Evolutionary conservation across 768 basidiomycete species (phyloP).

Genomic region (Rhizopogon sp.): DNA sequence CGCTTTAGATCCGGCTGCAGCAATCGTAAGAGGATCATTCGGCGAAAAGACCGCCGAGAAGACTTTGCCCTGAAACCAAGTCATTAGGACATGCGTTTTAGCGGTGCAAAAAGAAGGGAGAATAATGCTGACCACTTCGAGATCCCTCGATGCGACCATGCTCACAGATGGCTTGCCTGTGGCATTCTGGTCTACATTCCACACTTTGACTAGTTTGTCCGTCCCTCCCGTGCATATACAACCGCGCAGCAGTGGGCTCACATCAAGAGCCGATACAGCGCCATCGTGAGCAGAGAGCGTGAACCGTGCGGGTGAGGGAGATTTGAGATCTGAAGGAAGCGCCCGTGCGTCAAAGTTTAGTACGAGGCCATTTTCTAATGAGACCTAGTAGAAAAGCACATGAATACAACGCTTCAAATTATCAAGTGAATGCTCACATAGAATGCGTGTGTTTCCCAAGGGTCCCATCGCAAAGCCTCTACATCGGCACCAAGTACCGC

Average conservation of each 20-base stretch:
- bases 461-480: conserved; percentile 93
- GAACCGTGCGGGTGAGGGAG: conserved; percentile 69
- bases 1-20: conserved; percentile 91
- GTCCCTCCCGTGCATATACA: conserved; percentile 92
- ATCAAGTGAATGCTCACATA: conserved; percentile 53
- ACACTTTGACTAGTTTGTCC: conserved; percentile 93
- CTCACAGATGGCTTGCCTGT: conserved; percentile 71
- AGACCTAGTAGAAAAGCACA: conserved; percentile 51
- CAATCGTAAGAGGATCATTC: conserved; percentile 89
- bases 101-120: background rate
- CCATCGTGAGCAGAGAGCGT: conserved; percentile 94
- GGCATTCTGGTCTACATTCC: conserved; percentile 77
- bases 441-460: conserved; percentile 84
- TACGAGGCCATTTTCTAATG: conserved; percentile 91
- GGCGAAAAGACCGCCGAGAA: conserved; percentile 91
- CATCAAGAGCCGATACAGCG: conserved; percentile 81
- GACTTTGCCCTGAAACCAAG: conserved; percentile 75
- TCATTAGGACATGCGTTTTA: background rate
- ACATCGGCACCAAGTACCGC: conserved; percentile 87
- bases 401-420: background rate
- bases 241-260: conserved; percentile 86
- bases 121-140: conserved; percentile 70
- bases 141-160: conserved; percentile 80
- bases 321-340: conserved; percentile 62
- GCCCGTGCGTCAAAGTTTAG: conserved; percentile 89